These are phyloP conservation scores for Sporormia fimetaria DNA, from an alignment of 495 filamentous ascomycete genomes.

Conservation along the genomic window DNA sequence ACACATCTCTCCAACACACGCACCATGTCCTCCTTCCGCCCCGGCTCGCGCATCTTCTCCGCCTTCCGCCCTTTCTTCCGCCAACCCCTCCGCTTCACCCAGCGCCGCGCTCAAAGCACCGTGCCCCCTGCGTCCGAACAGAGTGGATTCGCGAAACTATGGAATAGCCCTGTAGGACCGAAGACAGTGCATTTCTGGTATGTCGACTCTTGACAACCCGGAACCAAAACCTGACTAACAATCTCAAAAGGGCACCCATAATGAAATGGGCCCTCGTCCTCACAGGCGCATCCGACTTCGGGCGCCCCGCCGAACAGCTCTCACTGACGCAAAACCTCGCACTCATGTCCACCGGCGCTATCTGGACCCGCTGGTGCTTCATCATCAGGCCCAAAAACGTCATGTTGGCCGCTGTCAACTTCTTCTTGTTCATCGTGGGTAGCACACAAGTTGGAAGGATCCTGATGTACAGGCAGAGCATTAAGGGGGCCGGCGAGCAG, in stretches of 20 bases:
- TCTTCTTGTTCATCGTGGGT: constrained; percentile 88
- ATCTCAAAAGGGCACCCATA: constrained; percentile 63
- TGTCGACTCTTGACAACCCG: constrained; percentile 16
- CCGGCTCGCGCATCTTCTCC: constrained; percentile 30
- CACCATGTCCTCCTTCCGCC: constrained; percentile 41
- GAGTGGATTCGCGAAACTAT: constrained; percentile 58
- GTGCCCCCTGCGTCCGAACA: constrained; percentile 42
- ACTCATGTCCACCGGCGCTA: constrained; percentile 75
- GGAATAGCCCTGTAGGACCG: constrained; percentile 75
- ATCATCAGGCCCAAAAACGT: constrained; percentile 89
- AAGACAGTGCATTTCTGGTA: constrained; percentile 99
- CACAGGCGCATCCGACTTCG: constrained; percentile 83
- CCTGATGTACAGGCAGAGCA: constrained; percentile 47
- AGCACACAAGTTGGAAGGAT: constrained; percentile 72
- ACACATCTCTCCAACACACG: constrained; percentile 21
- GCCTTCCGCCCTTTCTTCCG: constrained; percentile 37
- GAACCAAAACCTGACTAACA: neutral
- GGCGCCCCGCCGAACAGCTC: constrained; percentile 81
- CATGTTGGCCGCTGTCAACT: constrained; percentile 93
- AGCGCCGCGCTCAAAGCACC: constrained; percentile 57
- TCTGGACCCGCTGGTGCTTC: constrained; percentile 98
- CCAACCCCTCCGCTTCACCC: constrained; percentile 41
- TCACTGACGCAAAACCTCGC: constrained; percentile 85
- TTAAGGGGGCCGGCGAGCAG: constrained; percentile 46
- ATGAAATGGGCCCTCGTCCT: constrained; percentile 97